Evolutionary conservation across 2,329 filamentous ascomycete species (phyloP), one percentile per base, ranked within the genome.

Genomic region (Trichoderma brevicompactum): DNA sequence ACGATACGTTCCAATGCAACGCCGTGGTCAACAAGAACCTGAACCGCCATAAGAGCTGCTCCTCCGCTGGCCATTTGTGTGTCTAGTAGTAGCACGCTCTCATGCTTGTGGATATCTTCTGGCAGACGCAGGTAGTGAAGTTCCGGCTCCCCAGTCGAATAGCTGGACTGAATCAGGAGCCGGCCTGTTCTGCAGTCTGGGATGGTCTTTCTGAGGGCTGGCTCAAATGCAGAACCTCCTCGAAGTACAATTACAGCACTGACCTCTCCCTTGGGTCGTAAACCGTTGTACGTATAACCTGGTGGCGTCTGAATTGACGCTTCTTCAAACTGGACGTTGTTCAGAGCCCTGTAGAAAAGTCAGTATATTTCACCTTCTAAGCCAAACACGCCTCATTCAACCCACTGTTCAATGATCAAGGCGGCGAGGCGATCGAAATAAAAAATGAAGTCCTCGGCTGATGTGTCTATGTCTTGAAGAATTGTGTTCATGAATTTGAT

Each of bases 21-120:
- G 10, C 95, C 95, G 74, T 98, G 94, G 76, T 99, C 95, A 15
- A 97, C 88, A 61, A 99, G 81, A n/a, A 98, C 92, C 73, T 95
- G 91, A 48, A 98, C 94, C 0, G 95, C 93, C 95, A 99, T 99
- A 65, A 99, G 80, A 1, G 87, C 87, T 15, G 87, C 86, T 41
- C 94, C 94, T 49, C 95, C 95, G 67, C 90, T 94, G 32, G 92
- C 92, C 91, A 98, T 97, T 75, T 99, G 95, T 13, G 94, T 89
- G 76, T 98, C 95, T 19, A 98, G 81, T 7, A 99, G 82, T 67
- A 99, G 81, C 17, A 99, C 92, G 56, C 90, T 90, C 69, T 92
- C 89, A 73, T 97, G 91, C 48, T 85, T 77, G 66, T 85, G 80
- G 64, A 98, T 91, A 67, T 92, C 85, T 2, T 85, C 81, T 0